phyloP scores from a whole-genome alignment of 345 rosid genomes.

The Noccaea caerulescens region DNA sequence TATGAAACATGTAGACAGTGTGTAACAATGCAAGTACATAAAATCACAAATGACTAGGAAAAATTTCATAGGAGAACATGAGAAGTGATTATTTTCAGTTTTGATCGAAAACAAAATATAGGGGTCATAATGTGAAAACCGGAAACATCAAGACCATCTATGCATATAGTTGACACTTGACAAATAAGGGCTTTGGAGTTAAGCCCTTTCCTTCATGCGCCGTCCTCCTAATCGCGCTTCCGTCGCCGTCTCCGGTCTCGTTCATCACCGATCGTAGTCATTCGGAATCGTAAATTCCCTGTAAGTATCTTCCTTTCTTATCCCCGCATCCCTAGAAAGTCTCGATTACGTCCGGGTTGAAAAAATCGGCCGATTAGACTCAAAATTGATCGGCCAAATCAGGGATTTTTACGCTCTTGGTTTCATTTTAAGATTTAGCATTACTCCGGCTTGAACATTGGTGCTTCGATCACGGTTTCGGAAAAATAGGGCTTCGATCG shows the following conservation, averaged over 20 bases:
- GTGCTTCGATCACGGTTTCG: not conserved
- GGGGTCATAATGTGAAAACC: constrained; percentile 24
- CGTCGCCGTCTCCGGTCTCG: constrained; percentile 37
- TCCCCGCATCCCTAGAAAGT: not conserved
- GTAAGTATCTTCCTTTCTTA: constrained; percentile 7
- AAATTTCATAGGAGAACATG: too few species aligned
- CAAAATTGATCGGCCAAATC: not conserved
- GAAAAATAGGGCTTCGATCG: not conserved
- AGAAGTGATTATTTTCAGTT: not conserved
- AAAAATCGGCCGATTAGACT: not conserved
- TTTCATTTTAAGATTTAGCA: not conserved
- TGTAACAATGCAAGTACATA: too few species aligned
- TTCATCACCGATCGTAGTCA: not conserved
- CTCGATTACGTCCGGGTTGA: not conserved
- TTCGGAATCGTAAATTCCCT: not conserved
- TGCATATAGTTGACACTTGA: constrained; percentile 15
- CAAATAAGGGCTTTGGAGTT: constrained; percentile 30
- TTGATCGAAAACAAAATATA: constrained; percentile 12
- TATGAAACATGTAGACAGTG: not conserved
- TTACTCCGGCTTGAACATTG: not conserved
- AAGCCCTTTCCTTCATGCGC: not conserved
- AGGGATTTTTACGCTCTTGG: not conserved
- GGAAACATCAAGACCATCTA: not conserved
- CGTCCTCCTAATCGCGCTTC: constrained; percentile 16
- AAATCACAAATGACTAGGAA: too few species aligned